A percentile compares a stretch with the other conserved stretches of the same genome.
phyloP scores from a whole-genome alignment of 306 rosid species.

The Oemleria cerasiformis region DNA sequence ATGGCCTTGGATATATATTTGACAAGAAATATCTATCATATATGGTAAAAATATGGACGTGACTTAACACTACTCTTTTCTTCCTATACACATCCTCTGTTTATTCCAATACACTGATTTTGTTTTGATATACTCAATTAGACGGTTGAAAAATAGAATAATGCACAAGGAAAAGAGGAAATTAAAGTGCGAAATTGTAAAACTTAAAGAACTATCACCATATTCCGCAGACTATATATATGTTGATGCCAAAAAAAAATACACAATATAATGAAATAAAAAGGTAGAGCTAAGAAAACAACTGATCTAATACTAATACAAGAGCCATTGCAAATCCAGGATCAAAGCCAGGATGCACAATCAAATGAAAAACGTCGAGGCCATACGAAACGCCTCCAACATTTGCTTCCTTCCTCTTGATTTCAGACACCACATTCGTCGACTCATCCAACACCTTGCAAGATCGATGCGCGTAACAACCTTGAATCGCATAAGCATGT shows the following conservation, averaged over 20 bases:
- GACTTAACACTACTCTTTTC: no score
- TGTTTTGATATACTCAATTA: no score
- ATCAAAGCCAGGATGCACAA: conserved; percentile 64
- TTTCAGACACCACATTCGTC: conserved; percentile 61
- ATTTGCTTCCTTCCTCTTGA: conserved; percentile 58
- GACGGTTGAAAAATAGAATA: no score
- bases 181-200: no score
- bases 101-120: no score
- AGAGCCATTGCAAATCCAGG: conserved; percentile 77
- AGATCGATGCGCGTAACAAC: conserved; percentile 54
- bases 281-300: conserved; percentile 47
- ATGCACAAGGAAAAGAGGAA: no score
- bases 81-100: no score
- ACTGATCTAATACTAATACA: conserved; percentile 65
- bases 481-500: conserved; percentile 46
- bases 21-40: no score
- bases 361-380: conserved; percentile 58
- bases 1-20: no score
- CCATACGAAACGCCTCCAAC: conserved; percentile 64
- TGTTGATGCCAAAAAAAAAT: not conserved
- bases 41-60: no score
- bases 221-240: not conserved
- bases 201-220: no score
- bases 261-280: not conserved
- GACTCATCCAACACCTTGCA: conserved; percentile 66